phyloP scores from a whole-genome alignment of 192 early-diverging fungal genomes.

The Mortierella claussenii region DNA sequence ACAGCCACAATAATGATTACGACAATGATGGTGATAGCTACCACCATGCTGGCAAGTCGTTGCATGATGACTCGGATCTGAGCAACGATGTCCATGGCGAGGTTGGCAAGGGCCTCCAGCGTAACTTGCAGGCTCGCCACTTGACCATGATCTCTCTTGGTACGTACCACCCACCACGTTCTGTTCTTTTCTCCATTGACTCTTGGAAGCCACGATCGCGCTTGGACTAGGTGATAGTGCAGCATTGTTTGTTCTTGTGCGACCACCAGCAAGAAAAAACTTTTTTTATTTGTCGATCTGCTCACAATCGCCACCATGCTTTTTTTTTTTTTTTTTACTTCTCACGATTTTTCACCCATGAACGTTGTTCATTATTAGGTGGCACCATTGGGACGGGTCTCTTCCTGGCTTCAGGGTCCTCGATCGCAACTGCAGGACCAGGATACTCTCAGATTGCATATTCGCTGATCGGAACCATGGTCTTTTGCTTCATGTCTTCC shows the following conservation, averaged over 20 bases:
- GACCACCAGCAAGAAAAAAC: no score
- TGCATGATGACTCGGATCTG: slow-evolving; percentile 18
- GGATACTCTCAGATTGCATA: slow-evolving; percentile 44
- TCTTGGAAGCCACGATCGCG: no score
- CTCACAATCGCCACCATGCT: background rate
- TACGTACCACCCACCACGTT: slow-evolving; percentile 2
- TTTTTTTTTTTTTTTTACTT: no score
- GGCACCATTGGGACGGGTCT: slow-evolving; percentile 59
- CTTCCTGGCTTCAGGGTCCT: slow-evolving; percentile 51
- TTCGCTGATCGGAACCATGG: slow-evolving; percentile 67
- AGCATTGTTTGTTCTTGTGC: no score
- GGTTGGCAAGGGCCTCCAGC: slow-evolving; percentile 57
- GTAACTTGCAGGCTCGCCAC: slow-evolving; percentile 75
- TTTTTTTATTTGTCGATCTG: background rate
- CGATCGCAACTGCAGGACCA: slow-evolving; percentile 41
- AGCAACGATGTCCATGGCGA: background rate
- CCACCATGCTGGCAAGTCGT: background rate
- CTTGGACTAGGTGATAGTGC: no score
- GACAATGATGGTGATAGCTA: background rate
- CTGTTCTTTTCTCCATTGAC: background rate
- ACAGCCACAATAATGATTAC: background rate
- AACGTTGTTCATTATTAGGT: slow-evolving; percentile 31
- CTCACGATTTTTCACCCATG: no score
- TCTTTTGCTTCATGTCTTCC: slow-evolving; percentile 80
- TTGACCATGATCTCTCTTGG: slow-evolving; percentile 66